Evolutionary conservation across 2,329 filamentous ascomycete species (phyloP).

Genomic region (Xylaria sp.): DNA sequence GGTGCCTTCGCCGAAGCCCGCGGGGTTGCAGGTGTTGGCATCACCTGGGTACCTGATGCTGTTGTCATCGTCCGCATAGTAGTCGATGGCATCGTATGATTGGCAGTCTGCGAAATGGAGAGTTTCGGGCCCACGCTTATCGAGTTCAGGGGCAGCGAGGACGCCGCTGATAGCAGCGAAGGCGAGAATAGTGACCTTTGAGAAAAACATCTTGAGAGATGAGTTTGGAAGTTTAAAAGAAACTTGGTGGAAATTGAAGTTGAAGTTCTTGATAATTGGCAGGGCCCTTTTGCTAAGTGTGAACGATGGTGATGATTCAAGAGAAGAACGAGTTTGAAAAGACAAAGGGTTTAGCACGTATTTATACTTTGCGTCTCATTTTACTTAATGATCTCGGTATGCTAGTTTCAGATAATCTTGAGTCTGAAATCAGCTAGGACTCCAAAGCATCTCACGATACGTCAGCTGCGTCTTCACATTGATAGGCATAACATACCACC

Average conservation of each 20-base stretch:
- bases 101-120: slow-evolving; percentile 14
- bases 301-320: not conserved
- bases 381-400: not conserved
- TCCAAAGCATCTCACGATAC: not conserved
- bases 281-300: not conserved
- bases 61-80: slow-evolving; percentile 22
- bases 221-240: not conserved
- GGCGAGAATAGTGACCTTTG: not conserved
- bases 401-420: too few relatives aligned
- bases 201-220: slow-evolving; percentile 8
- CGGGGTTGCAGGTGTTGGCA: slow-evolving; percentile 6
- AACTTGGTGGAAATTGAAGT: not conserved
- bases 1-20: not conserved
- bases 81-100: slow-evolving; percentile 1
- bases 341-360: not conserved
- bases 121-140: slow-evolving; percentile 15
- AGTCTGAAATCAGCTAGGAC: not conserved
- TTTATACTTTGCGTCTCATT: not conserved
- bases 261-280: not conserved
- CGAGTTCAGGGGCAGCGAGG: slow-evolving; percentile 6
- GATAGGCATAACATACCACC: too few relatives aligned
- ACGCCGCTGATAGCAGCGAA: slow-evolving; percentile 13
- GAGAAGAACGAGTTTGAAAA: not conserved
- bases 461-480: not conserved
- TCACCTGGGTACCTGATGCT: slow-evolving; percentile 15